A percentile compares a stretch with the other conserved stretches of the same genome.
Conservation (phyloP, 805 yeast species). For the Brettanomyces naardenensis region DNA sequence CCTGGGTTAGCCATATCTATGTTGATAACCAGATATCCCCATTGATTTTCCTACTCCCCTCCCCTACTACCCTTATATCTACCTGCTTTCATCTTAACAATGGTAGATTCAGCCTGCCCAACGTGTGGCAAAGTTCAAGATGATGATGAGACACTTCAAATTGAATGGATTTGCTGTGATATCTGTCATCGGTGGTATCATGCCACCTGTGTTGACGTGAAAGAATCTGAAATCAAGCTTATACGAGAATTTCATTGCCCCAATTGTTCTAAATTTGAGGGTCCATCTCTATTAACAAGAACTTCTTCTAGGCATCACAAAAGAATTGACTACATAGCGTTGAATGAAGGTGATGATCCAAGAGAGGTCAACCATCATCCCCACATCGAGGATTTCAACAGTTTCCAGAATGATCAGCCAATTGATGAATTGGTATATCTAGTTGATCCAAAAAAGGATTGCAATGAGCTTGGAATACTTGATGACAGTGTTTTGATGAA, state of each 20-base stretch:
- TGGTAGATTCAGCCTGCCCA: background rate
- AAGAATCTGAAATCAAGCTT: slow-evolving; percentile 27
- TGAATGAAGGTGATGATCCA: slow-evolving; percentile 62
- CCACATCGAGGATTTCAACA: slow-evolving; percentile 31
- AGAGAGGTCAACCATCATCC: slow-evolving; percentile 50
- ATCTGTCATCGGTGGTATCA: slow-evolving; percentile 51
- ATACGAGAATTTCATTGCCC: slow-evolving; percentile 50
- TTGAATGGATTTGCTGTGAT: slow-evolving; percentile 52
- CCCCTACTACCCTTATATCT: too few species aligned
- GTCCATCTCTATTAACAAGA: slow-evolving; percentile 44
- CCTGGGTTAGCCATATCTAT: too few species aligned
- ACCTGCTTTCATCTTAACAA: too few species aligned
- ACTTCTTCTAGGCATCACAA: slow-evolving; percentile 45
- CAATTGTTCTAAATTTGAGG: slow-evolving; percentile 35
- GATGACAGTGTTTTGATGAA: slow-evolving; percentile 18
- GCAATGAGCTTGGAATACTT: slow-evolving; percentile 12
- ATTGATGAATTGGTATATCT: slow-evolving; percentile 20
- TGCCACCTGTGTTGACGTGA: slow-evolving; percentile 35
- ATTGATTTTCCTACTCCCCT: too few species aligned
- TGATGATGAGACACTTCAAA: slow-evolving; percentile 8
- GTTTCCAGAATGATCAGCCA: slow-evolving; percentile 22
- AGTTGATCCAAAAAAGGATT: slow-evolving; percentile 17
- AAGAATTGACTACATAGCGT: slow-evolving; percentile 70
- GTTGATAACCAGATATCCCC: too few species aligned
- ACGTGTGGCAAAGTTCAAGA: slow-evolving; percentile 6